A percentile compares a stretch with the other conserved stretches of the same genome.
These are phyloP conservation scores for Hypomontagnella submonticulosa DNA, from an alignment of 495 filamentous ascomycete genomes.

Conservation along the genomic window DNA sequence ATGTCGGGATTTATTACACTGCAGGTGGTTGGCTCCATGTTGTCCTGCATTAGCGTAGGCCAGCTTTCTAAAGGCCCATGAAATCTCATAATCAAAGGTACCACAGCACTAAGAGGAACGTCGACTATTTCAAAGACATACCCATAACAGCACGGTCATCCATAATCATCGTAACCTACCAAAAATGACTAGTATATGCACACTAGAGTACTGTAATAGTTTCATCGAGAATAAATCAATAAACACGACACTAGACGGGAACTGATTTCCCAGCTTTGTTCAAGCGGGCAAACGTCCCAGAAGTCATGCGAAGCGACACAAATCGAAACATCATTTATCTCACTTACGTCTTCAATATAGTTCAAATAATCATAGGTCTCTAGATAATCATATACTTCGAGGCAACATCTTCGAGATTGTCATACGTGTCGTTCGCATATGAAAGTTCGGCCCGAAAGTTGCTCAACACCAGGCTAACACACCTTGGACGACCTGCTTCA, in stretches of 20 bases:
- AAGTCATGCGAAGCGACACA: background rate
- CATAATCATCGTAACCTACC: background rate
- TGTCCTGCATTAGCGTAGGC: constrained; percentile 16
- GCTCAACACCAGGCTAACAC: background rate
- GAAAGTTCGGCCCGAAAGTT: constrained; percentile 6
- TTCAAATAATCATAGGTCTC: background rate
- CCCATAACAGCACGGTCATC: too few species aligned
- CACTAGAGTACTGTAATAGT: background rate
- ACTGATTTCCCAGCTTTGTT: too few species aligned
- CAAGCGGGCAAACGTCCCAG: background rate
- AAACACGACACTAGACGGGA: too few species aligned
- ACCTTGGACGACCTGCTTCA: background rate
- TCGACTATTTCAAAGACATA: too few species aligned
- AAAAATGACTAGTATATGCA: too few species aligned
- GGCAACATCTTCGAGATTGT: too few species aligned
- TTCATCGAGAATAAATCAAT: background rate
- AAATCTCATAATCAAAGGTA: background rate
- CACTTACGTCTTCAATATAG: background rate
- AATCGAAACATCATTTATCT: background rate
- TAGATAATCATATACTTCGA: too few species aligned
- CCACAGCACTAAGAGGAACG: too few species aligned
- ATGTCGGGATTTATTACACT: background rate
- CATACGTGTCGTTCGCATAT: background rate
- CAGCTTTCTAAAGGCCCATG: background rate
- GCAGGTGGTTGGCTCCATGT: background rate